Conservation (phyloP, 2,329 filamentous ascomycete genomes). For the Amauroascus niger region DNA sequence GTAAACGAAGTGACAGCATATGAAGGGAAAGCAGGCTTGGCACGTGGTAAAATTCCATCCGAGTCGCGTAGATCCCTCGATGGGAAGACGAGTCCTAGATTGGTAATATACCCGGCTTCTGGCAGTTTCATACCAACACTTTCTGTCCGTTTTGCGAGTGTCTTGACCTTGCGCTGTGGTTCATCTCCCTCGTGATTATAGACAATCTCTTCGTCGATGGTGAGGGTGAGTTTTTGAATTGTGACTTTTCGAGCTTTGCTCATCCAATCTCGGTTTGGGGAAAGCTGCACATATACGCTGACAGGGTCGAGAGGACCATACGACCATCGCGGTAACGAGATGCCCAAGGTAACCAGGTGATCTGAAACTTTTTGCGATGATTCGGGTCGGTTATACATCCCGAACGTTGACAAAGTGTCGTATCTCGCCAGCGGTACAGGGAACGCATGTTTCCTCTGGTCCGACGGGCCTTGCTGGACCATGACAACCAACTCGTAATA, state of each 20-base stretch:
- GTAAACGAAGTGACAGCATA: slow-evolving; percentile 88
- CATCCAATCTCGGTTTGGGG: slow-evolving; percentile 85
- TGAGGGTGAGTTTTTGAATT: slow-evolving; percentile 86
- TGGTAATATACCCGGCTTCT: slow-evolving; percentile 85
- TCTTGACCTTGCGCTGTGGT: slow-evolving; percentile 79
- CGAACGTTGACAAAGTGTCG: slow-evolving; percentile 94
- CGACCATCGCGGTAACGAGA: slow-evolving; percentile 88
- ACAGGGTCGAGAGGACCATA: slow-evolving; percentile 94
- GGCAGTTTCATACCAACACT: slow-evolving; percentile 73
- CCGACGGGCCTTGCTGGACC: slow-evolving; percentile 77
- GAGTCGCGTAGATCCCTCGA: slow-evolving; percentile 76
- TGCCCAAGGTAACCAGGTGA: slow-evolving; percentile 81
- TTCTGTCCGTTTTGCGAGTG: slow-evolving; percentile 73
- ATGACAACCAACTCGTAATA: slow-evolving; percentile 95
- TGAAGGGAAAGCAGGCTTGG: slow-evolving; percentile 77
- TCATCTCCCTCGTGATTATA: slow-evolving; percentile 97
- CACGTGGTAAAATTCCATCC: slow-evolving; percentile 77
- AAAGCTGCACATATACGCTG: slow-evolving; percentile 88
- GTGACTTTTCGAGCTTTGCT: slow-evolving; percentile 83
- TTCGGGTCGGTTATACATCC: slow-evolving; percentile 97
- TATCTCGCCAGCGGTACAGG: slow-evolving; percentile 86
- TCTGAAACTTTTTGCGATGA: slow-evolving; percentile 76
- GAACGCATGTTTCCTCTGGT: slow-evolving; percentile 84
- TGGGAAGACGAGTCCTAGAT: slow-evolving; percentile 82
- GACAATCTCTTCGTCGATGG: slow-evolving; percentile 96